These are phyloP conservation scores for Kalanchoe fedtschenkoi DNA, from an alignment of 164 flowering plant genomes.

Conservation along the genomic window DNA sequence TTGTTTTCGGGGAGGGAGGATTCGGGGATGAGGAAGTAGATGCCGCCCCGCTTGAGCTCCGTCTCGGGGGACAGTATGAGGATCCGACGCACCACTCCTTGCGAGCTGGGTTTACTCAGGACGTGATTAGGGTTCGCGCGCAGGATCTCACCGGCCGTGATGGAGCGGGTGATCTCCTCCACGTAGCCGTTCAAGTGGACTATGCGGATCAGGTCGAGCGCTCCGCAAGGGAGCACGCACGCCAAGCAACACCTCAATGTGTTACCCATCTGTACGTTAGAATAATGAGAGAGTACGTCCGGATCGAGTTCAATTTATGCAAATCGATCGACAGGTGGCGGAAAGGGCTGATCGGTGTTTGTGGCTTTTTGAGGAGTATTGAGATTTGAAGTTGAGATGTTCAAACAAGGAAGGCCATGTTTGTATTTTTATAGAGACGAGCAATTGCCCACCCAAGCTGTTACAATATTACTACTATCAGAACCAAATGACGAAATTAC, in stretches of 20 bases:
- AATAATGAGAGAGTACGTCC: too few relatives aligned
- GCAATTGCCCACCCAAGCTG: too few relatives aligned
- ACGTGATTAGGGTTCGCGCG: conserved; percentile 64
- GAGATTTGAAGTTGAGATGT: too few relatives aligned
- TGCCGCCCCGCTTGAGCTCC: conserved; percentile 73
- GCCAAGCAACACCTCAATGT: conserved; percentile 85
- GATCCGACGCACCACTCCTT: conserved; percentile 47
- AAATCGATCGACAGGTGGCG: too few relatives aligned
- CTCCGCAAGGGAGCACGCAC: conserved; percentile 86
- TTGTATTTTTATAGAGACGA: too few relatives aligned
- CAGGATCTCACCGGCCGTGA: conserved; percentile 66
- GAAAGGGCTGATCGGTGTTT: too few relatives aligned
- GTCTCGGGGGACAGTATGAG: conserved; percentile 60
- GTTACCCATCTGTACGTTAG: too few relatives aligned
- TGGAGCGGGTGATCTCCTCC: conserved; percentile 54
- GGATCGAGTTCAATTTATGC: too few relatives aligned
- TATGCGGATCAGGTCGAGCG: conserved; percentile 78
- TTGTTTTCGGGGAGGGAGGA: conserved; percentile 48
- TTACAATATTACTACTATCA: too few relatives aligned
- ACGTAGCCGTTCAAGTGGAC: conserved; percentile 75
- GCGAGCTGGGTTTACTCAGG: conserved; percentile 53
- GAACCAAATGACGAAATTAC: too few relatives aligned
- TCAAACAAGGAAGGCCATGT: too few relatives aligned
- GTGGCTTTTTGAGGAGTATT: too few relatives aligned
- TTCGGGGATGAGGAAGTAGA: conserved; percentile 68